Percentiles rank a stretch among this genome's conserved stretches.
phyloP scores from a whole-genome alignment of 2,329 filamentous ascomycete species.

The Zymoseptoria pseudotritici region DNA sequence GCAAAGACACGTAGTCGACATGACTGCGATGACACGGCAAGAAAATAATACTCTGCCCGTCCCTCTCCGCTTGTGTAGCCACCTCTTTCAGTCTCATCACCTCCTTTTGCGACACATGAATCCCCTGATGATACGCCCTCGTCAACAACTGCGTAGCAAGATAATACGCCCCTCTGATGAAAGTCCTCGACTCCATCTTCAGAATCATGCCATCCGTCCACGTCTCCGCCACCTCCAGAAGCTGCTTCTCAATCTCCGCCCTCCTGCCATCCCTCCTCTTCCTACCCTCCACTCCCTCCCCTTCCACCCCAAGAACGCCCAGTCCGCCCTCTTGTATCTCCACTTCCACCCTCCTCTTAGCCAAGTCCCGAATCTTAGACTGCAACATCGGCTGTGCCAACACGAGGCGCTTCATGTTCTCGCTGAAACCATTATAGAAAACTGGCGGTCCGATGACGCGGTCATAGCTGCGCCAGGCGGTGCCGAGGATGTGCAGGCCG shows the following conservation, averaged over 20 bases:
- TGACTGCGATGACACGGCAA: constrained; percentile 91
- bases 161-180: constrained; percentile 90
- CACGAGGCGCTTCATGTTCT: constrained; percentile 76
- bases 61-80: constrained; percentile 71
- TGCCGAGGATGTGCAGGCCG: constrained; percentile 83
- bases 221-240: constrained; percentile 74
- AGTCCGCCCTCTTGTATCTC: constrained; percentile 71
- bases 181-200: constrained; percentile 93
- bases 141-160: constrained; percentile 79
- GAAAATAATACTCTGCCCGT: constrained; percentile 94
- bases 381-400: constrained; percentile 69
- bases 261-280: constrained; percentile 9
- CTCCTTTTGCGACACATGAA: constrained; percentile 93
- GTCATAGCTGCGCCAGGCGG: constrained; percentile 93
- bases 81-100: constrained; percentile 74
- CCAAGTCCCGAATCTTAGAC: constrained; percentile 66
- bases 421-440: constrained; percentile 86
- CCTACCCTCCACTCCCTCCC: constrained; percentile 36
- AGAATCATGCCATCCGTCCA: constrained; percentile 96
- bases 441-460: constrained; percentile 82
- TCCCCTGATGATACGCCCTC: constrained; percentile 88
- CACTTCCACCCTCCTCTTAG: constrained; percentile 62
- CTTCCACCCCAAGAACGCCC: constrained; percentile 40
- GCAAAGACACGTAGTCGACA: constrained; percentile 88
- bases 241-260: constrained; percentile 57